phyloP scores from a whole-genome alignment of 2,329 filamentous ascomycete species.

The Venturia asperata region DNA sequence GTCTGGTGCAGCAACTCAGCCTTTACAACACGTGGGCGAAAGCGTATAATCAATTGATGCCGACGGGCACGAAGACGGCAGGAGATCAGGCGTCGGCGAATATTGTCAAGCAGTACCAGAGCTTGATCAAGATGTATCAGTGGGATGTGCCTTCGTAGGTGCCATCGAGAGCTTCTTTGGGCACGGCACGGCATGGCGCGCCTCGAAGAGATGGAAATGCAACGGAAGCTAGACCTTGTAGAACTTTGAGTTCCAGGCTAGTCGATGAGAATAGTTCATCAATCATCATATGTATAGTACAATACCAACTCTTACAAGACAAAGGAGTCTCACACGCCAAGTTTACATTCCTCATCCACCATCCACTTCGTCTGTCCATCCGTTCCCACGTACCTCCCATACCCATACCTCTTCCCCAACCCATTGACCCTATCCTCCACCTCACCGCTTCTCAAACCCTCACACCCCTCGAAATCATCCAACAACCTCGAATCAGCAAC shows the following conservation, averaged over 20 bases:
- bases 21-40: background rate
- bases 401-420: constrained; percentile 20
- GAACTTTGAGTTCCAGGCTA: background rate
- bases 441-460: background rate
- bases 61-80: background rate
- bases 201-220: background rate
- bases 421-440: constrained; percentile 1
- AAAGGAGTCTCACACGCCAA: background rate
- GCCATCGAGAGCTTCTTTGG: background rate
- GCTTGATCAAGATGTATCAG: constrained; percentile 5
- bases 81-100: background rate
- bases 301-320: background rate
- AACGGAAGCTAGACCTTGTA: background rate
- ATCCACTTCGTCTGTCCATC: constrained; percentile 17
- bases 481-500: constrained; percentile 16
- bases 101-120: background rate
- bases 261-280: background rate
- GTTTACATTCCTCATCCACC: constrained; percentile 19
- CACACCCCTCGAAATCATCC: constrained; percentile 19
- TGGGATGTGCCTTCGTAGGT: background rate
- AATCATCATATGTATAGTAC: background rate
- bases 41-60: constrained; percentile 2
- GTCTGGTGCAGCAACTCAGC: constrained; percentile 3
- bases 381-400: constrained; percentile 13
- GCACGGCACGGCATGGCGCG: background rate